Base-by-base conservation (phyloP, 768 basidiomycete genomes). In the Heimioporus sp. region DNA sequence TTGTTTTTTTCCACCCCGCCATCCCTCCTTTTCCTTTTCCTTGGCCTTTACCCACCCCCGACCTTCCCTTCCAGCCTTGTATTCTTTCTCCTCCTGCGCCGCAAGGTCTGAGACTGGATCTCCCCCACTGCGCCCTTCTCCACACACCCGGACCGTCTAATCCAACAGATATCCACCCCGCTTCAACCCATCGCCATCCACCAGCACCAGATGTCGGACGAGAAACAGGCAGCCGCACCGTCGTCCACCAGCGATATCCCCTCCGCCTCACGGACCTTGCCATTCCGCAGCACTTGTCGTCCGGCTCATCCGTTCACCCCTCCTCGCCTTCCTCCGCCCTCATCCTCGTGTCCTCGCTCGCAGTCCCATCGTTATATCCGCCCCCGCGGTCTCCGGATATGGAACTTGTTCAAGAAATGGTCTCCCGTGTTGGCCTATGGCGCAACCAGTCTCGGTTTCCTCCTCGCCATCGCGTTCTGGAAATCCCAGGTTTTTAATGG, bases 401-500 rank as follows among this genome's bases (percentile, higher is more conserved):
- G 72, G 58, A 80, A 78, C 56, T 69, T 80, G n/a, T 58, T 90
- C 56, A 80, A 79, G 56, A 82, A 88, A 46, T 93, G 88, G 87
- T 68, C 86, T 24, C 92, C 92, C 35, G 71, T 93, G 51, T 77
- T 91, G 52, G 65, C 85, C 46, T 97, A 94, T 73, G 81, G 78
- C 16, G 73, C 85, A 8, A 92, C 90, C 32, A 92, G 79, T 55
- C 73, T 93, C 34, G 83, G 79, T 12, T 92, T 96, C 60, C 63
- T 94, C 34, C 69, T 86, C 43, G 90, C 87, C n/a, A 83, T 94
- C 63, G 86, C 84, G 32, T 82, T 92, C 57, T 95, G 87, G 80
- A 85, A 84, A 69, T 78, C 79, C 19, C 82, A 96, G 64, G 77
- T 96, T 38, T 95, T 97, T 69, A 70, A 79, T 60, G 82, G 93